A percentile compares a stretch with the other conserved stretches of the same genome.
These are phyloP conservation scores for Lentinula sp. DNA, from an alignment of 768 basidiomycete genomes.

Conservation along the genomic window DNA sequence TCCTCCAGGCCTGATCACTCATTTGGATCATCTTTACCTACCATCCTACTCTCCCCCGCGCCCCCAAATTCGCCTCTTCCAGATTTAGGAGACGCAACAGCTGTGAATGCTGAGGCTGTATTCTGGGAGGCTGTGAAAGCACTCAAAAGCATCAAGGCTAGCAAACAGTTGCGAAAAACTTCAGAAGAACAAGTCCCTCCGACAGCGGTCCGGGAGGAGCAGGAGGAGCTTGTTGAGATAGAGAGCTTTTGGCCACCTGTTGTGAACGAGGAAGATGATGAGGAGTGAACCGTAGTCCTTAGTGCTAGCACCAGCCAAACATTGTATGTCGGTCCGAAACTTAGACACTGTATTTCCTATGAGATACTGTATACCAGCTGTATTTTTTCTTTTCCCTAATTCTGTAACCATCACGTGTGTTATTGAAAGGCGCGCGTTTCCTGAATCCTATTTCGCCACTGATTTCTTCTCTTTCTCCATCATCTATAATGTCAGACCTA, in stretches of 20 bases:
- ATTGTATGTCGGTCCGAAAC: too few relatives aligned
- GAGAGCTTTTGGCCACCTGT: slow-evolving; percentile 5
- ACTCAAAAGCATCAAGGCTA: slow-evolving; percentile 12
- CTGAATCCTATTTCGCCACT: neutral
- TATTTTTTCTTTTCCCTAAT: neutral
- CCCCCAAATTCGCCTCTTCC: slow-evolving; percentile 31
- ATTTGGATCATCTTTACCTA: neutral
- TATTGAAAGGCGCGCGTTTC: neutral
- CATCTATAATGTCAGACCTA: slow-evolving; percentile 55
- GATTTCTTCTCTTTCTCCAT: neutral
- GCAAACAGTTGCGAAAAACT: too few relatives aligned
- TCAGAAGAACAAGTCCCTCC: neutral
- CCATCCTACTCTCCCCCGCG: neutral
- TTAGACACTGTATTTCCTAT: too few relatives aligned
- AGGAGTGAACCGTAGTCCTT: neutral
- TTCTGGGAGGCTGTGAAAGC: slow-evolving; percentile 41
- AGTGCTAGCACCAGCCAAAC: too few relatives aligned
- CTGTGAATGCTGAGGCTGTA: slow-evolving; percentile 47
- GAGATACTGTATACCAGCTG: too few relatives aligned
- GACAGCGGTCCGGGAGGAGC: neutral
- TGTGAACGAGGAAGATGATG: neutral
- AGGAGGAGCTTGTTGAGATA: neutral
- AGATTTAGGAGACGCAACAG: slow-evolving; percentile 51
- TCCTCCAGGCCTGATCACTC: neutral
- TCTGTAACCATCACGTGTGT: neutral